A percentile compares a stretch with the other conserved stretches of the same genome.
These are phyloP conservation scores for Beauveria medogensis DNA, from an alignment of 2,329 filamentous ascomycete species.

Conservation along the genomic window DNA sequence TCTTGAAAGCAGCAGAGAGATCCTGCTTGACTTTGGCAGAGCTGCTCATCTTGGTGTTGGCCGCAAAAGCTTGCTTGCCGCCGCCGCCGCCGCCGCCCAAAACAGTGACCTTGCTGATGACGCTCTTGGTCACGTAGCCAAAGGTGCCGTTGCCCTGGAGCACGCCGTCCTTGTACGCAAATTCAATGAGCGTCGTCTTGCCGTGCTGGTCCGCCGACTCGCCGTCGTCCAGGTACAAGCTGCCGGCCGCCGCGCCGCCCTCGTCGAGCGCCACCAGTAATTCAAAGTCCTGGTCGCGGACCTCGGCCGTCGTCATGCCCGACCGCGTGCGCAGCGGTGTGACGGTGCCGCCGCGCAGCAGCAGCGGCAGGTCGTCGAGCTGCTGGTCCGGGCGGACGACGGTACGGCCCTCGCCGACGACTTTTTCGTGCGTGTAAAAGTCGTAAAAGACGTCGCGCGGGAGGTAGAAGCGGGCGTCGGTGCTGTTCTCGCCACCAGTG, in stretches of 20 bases:
- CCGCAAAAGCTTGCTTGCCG: neutral
- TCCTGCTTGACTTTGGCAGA: conserved; percentile 1
- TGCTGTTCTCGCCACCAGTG: conserved; percentile 28
- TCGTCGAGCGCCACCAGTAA: conserved; percentile 58
- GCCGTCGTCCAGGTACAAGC: conserved; percentile 69
- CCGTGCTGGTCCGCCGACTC: conserved; percentile 49
- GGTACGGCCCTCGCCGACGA: conserved; percentile 32
- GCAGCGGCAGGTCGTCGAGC: conserved; percentile 51
- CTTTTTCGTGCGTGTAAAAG: conserved; percentile 35
- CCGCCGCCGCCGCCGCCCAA: conserved; percentile 24
- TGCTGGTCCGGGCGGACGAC: conserved; percentile 29
- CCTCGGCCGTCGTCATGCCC: conserved; percentile 55
- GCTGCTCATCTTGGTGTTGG: neutral
- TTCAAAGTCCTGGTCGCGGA: conserved; percentile 60
- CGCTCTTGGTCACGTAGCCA: conserved; percentile 36
- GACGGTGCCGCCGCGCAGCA: conserved; percentile 57
- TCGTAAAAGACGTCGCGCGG: conserved; percentile 43
- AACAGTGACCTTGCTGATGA: conserved; percentile 39
- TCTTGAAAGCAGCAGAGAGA: conserved; percentile 7
- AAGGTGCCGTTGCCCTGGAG: conserved; percentile 44
- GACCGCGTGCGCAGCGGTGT: conserved; percentile 49
- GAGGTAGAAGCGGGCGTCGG: conserved; percentile 35
- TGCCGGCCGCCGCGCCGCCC: conserved; percentile 55
- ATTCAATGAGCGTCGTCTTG: conserved; percentile 44
- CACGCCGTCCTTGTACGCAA: conserved; percentile 45